Evolutionary conservation across 1,284 basidiomycete species (phyloP).

Genomic region (Marasmius oreades): DNA sequence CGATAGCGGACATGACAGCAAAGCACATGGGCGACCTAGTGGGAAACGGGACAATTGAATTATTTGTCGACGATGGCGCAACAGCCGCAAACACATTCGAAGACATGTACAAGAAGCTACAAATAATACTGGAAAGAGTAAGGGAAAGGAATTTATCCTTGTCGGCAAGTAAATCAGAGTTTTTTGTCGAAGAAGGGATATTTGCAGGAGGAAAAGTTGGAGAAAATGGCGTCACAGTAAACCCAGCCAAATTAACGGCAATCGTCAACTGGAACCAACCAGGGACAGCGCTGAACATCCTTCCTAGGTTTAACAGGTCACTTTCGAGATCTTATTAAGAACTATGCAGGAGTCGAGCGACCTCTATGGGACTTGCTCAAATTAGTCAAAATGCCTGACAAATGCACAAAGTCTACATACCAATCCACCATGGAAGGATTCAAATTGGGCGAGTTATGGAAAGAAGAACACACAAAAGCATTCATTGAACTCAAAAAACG

Average conservation of each 20-base stretch:
- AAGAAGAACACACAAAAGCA: conserved; percentile 12
- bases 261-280: conserved; percentile 30
- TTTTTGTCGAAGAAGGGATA: conserved; percentile 28
- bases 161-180: conserved; percentile 25
- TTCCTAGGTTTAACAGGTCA: conserved; percentile 3
- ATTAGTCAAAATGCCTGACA: not conserved
- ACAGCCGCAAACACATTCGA: conserved; percentile 25
- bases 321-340: conserved; percentile 1
- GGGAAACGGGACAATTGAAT: conserved; percentile 22
- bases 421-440: not conserved
- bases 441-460: conserved; percentile 9
- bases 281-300: conserved; percentile 19
- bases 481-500: conserved; percentile 16
- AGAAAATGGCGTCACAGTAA: conserved; percentile 26
- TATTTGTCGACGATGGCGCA: conserved; percentile 32
- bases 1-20: conserved; percentile 31
- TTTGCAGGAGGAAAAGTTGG: conserved; percentile 30
- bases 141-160: conserved; percentile 25
- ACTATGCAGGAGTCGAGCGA: not conserved
- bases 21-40: conserved; percentile 28
- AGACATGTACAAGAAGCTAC: conserved; percentile 19
- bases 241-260: conserved; percentile 30
- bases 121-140: conserved; percentile 18
- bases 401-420: not conserved
- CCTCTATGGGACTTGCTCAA: not conserved